Conservation (phyloP, 2,329 filamentous ascomycete genomes). For the Leptosphaerulina australis region DNA sequence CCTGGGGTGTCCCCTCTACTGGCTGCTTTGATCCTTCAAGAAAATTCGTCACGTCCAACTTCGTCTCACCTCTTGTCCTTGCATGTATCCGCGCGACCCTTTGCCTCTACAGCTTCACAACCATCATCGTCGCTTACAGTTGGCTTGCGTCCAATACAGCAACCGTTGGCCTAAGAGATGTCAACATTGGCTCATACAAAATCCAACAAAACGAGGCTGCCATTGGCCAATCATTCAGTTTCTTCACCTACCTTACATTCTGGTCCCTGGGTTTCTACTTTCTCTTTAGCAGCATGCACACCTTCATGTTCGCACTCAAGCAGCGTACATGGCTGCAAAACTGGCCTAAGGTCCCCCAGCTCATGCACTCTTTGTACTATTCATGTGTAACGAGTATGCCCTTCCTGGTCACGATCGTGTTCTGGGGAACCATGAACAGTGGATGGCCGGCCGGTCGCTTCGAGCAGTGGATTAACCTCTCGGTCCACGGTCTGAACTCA, state of each 20-base stretch:
- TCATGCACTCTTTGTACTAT: conserved; percentile 46
- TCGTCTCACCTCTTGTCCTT: conserved; percentile 68
- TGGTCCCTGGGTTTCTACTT: conserved; percentile 84
- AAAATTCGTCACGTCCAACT: conserved; percentile 79
- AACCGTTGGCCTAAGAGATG: conserved; percentile 30
- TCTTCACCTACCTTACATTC: conserved; percentile 80
- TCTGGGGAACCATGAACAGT: conserved; percentile 47
- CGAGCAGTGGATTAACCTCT: conserved; percentile 64
- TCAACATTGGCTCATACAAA: conserved; percentile 55
- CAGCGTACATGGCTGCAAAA: conserved; percentile 40
- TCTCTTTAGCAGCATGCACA: conserved; percentile 69
- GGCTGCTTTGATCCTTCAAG: conserved; percentile 55
- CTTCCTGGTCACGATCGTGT: conserved; percentile 50
- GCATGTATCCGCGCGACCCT: conserved; percentile 59
- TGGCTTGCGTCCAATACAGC: conserved; percentile 53
- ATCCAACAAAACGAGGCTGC: conserved; percentile 66
- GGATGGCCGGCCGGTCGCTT: conserved; percentile 51
- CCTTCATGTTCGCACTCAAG: conserved; percentile 61
- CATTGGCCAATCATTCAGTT: conserved; percentile 68
- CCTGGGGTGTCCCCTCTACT: conserved; percentile 26
- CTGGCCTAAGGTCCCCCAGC: conserved; percentile 43
- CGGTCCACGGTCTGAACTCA: conserved; percentile 75
- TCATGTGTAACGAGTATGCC: conserved; percentile 47
- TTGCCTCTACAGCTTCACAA: conserved; percentile 69
- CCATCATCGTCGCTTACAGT: conserved; percentile 69